Percentiles rank a stretch among this genome's conserved stretches.
Conservation (phyloP, 176 grass and related monocot genomes). For the Poa annua region DNA sequence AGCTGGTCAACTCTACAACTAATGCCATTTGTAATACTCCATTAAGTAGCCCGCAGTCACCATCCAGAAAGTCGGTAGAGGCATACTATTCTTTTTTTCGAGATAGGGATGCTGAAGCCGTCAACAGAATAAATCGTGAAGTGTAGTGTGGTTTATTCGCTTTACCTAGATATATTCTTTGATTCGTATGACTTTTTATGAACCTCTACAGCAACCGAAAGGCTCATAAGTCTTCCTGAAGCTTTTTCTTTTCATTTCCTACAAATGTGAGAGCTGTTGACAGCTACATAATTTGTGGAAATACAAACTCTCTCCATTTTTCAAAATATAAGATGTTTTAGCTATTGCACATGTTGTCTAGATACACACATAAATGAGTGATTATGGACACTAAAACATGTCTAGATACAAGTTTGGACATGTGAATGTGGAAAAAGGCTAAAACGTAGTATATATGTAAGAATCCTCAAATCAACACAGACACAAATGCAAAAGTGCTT, state of each 20-base stretch:
- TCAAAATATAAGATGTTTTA: too few relatives aligned
- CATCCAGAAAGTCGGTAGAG: not conserved
- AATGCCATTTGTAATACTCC: not conserved
- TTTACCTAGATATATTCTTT: not conserved
- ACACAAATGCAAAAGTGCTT: not conserved
- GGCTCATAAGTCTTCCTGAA: not conserved
- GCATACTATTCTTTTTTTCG: not conserved
- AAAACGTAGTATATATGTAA: not conserved
- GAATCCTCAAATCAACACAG: not conserved
- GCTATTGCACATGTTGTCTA: too few relatives aligned
- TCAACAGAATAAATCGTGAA: not conserved
- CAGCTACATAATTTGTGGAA: not conserved
- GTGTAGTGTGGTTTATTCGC: not conserved
- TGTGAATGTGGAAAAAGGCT: too few relatives aligned
- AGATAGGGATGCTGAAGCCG: not conserved
- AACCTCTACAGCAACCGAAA: not conserved
- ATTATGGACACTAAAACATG: too few relatives aligned
- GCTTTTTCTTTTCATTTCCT: not conserved
- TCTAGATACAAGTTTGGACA: too few relatives aligned
- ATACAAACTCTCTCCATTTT: too few relatives aligned
- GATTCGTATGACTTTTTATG: not conserved
- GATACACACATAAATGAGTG: too few relatives aligned
- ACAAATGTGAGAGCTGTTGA: not conserved
- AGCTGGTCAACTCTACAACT: not conserved
- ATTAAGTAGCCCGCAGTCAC: not conserved